phyloP scores from a whole-genome alignment of 345 rosid genomes.

The Brassica juncea region DNA sequence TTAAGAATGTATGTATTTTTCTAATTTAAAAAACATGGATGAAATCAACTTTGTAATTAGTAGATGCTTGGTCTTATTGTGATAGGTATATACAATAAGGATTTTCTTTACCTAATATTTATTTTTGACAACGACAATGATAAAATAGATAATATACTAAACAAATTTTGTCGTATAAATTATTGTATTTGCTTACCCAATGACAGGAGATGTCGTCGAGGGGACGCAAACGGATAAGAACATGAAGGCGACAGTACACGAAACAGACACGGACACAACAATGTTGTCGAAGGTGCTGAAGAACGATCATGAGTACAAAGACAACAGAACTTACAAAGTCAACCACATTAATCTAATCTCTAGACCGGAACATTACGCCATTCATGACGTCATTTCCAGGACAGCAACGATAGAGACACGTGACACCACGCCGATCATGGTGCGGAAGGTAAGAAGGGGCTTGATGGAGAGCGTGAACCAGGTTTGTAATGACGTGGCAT shows the following conservation, averaged over 20 bases:
- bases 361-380: constrained; percentile 21
- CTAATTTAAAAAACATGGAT: not conserved
- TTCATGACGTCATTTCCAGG: constrained; percentile 30
- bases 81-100: not conserved
- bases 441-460: constrained; percentile 41
- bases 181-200: not conserved
- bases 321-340: constrained; percentile 31
- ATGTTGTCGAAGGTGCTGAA: constrained; percentile 21
- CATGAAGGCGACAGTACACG: constrained; percentile 29
- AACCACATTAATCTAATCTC: constrained; percentile 38
- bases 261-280: constrained; percentile 26
- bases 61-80: not conserved
- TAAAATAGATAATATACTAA: not conserved
- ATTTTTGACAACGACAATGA: not conserved
- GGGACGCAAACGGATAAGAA: constrained; percentile 27
- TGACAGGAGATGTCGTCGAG: constrained; percentile 32
- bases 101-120: not conserved
- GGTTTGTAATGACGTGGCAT: constrained; percentile 66
- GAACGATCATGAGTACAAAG: constrained; percentile 37
- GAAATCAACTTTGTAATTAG: not conserved
- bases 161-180: not conserved
- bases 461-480: constrained; percentile 70
- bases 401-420: constrained; percentile 10
- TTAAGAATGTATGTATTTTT: not conserved
- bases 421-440: constrained; percentile 10